Base-by-base conservation (phyloP, 805 yeast species). In the Jamesozyma rosinii region DNA sequence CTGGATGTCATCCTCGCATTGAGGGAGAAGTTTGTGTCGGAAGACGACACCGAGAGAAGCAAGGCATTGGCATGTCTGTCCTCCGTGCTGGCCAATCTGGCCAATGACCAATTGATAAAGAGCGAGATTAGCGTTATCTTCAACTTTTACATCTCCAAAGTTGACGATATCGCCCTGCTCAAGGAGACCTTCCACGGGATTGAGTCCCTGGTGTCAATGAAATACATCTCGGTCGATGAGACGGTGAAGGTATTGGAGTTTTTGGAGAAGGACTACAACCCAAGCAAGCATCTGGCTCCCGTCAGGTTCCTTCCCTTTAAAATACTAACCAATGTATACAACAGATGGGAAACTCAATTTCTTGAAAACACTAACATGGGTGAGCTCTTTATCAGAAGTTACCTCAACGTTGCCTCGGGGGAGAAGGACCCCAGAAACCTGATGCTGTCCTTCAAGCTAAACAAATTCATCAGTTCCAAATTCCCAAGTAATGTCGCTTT, bases 391-490 rank as follows among this genome's bases (percentile, higher is more conserved):
- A 69, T 85, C 29, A 60, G 71, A 32, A 61, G 82, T 0, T 89
- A 83, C 49, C 57, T 85, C 30, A 77, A 78, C 44, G 57, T 87
- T 24, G 84, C 95, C 2, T 69, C 77, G 14, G 95, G 95, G 32
- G 99, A 92, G 57, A 94, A 92, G 54, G 98, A 92, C 62, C 99
- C 99, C 3, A 72, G 83, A 46, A 92, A 94, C 62, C 68, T 92
- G 48, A 58, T 92, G 52, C 47, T 74, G 1, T 83, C 95, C 1
- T 85, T 90, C 52, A 59, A 67, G 4, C 55, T 87, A 36, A 77
- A 80, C 49, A 50, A 60, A 11, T 35, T 42, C 4, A 73, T 89
- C 13, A 53, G 52, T 3, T 65, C 77, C 22, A 49, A 58, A 14
- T 46, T 54, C 10, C 13, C 37, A 10, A 64, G 67, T 2, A 41